Conservation (phyloP, 2,329 filamentous ascomycete species). For the Zymoseptoria passerinii region DNA sequence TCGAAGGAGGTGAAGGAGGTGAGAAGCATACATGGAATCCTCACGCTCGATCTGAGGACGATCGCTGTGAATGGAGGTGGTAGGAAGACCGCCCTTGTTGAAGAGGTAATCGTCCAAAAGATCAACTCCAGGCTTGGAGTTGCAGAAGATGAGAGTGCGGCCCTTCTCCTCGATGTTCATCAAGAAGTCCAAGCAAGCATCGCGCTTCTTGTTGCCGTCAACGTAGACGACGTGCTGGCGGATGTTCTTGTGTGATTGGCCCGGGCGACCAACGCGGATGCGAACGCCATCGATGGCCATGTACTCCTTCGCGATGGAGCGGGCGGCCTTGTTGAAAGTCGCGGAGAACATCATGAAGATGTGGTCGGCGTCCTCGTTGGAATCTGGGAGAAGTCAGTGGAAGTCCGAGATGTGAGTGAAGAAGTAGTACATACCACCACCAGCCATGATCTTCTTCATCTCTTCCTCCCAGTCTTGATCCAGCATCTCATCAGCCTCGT, state of each 20-base stretch:
- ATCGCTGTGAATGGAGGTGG: constrained; percentile 79
- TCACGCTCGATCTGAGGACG: constrained; percentile 88
- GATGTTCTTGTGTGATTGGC: constrained; percentile 70
- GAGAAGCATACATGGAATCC: constrained; percentile 62
- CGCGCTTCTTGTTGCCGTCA: constrained; percentile 58
- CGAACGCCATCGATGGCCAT: constrained; percentile 67
- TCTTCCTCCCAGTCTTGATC: constrained; percentile 66
- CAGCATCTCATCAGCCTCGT: constrained; percentile 93
- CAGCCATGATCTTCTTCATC: constrained; percentile 66
- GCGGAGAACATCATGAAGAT: constrained; percentile 82
- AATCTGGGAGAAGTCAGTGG: constrained; percentile 41
- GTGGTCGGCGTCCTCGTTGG: constrained; percentile 65
- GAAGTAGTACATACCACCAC: constrained; percentile 57
- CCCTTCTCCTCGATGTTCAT: constrained; percentile 55
- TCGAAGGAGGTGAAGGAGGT: background rate
- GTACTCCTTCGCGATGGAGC: constrained; percentile 67
- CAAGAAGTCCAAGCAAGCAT: constrained; percentile 64
- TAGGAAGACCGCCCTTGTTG: constrained; percentile 63
- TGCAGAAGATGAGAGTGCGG: constrained; percentile 85
- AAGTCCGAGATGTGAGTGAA: background rate
- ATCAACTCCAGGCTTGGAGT: constrained; percentile 69
- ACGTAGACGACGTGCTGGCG: constrained; percentile 64
- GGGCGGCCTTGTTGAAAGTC: constrained; percentile 76
- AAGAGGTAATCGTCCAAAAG: constrained; percentile 80
- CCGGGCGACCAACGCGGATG: constrained; percentile 78